Evolutionary conservation across 2,329 filamentous ascomycete species (phyloP).

Genomic region (Cercospora zeae-maydis): DNA sequence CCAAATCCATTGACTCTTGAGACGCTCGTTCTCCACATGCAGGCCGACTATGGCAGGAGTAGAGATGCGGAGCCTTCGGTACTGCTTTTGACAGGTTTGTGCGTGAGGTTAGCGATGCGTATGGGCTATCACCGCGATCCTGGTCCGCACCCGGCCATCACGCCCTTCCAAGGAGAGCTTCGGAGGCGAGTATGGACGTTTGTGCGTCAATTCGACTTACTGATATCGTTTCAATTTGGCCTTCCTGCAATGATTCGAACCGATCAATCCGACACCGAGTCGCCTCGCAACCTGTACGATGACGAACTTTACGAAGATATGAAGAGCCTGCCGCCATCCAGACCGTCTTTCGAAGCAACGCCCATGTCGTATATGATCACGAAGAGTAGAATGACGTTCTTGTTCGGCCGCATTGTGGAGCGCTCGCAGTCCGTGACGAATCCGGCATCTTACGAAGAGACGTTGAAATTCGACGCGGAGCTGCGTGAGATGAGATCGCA

Average conservation of each 20-base stretch:
- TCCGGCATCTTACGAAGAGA: constrained; percentile 57
- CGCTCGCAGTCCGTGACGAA: constrained; percentile 59
- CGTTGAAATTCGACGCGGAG: constrained; percentile 58
- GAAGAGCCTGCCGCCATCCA: constrained; percentile 62
- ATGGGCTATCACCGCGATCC: constrained; percentile 78
- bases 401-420: constrained; percentile 70
- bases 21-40: constrained; percentile 70
- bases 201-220: constrained; percentile 67
- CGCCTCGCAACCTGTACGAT: constrained; percentile 76
- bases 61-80: constrained; percentile 70
- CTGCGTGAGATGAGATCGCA: constrained; percentile 58
- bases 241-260: constrained; percentile 65
- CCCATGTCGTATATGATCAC: constrained; percentile 76
- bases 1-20: constrained; percentile 73
- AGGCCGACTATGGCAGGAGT: constrained; percentile 69
- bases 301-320: constrained; percentile 71
- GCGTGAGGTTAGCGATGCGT: constrained; percentile 61
- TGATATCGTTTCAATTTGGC: constrained; percentile 71
- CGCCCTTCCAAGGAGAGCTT: constrained; percentile 73
- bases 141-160: constrained; percentile 67
- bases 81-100: constrained; percentile 58
- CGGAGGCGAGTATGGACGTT: constrained; percentile 62
- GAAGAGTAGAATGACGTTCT: constrained; percentile 64
- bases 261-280: constrained; percentile 69
- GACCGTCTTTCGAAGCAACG: constrained; percentile 67